These are phyloP conservation scores for Yamadazyma paraphyllophila DNA, from an alignment of 805 yeast genomes.

Conservation along the genomic window DNA sequence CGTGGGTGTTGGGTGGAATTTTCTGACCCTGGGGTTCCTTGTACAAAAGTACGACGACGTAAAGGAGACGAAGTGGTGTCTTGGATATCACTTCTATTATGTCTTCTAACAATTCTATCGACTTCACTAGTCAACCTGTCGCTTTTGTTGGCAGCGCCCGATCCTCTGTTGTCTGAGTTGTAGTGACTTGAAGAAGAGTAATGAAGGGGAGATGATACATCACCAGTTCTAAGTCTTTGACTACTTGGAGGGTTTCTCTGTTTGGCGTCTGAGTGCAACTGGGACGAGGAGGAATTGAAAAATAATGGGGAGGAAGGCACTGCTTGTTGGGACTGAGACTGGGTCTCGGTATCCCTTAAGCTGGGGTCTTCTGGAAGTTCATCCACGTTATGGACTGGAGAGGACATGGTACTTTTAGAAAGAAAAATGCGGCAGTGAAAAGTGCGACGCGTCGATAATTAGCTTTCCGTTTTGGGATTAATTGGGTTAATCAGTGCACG, in stretches of 20 bases:
- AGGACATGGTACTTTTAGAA: conserved; percentile 21
- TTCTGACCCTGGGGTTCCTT: conserved; percentile 16
- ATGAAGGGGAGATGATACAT: conserved; percentile 50
- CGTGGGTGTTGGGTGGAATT: conserved; percentile 5
- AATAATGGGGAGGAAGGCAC: conserved; percentile 60
- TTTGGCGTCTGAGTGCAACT: conserved; percentile 33
- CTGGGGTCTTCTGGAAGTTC: conserved; percentile 13
- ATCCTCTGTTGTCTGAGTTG: conserved; percentile 35
- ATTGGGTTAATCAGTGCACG: conserved; percentile 9
- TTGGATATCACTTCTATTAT: conserved; percentile 75
- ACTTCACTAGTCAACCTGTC: conserved; percentile 45
- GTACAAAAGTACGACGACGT: conserved; percentile 59
- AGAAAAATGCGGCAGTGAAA: conserved; percentile 3
- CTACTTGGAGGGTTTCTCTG: conserved; percentile 11
- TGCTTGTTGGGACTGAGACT: conserved; percentile 33
- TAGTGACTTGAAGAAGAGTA: conserved; percentile 43
- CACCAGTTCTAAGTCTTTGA: conserved; percentile 25
- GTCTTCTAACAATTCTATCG: conserved; percentile 45
- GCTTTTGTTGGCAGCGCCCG: conserved; percentile 39
- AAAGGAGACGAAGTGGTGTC: conserved; percentile 69
- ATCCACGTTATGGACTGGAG: conserved; percentile 35
- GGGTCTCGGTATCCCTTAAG: conserved; percentile 33
- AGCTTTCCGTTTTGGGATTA: conserved; percentile 27
- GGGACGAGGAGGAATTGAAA: conserved; percentile 48
- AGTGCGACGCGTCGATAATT: conserved; percentile 25